Base-by-base conservation (phyloP, 148 eudicot species). In the Bassia scoparia region DNA sequence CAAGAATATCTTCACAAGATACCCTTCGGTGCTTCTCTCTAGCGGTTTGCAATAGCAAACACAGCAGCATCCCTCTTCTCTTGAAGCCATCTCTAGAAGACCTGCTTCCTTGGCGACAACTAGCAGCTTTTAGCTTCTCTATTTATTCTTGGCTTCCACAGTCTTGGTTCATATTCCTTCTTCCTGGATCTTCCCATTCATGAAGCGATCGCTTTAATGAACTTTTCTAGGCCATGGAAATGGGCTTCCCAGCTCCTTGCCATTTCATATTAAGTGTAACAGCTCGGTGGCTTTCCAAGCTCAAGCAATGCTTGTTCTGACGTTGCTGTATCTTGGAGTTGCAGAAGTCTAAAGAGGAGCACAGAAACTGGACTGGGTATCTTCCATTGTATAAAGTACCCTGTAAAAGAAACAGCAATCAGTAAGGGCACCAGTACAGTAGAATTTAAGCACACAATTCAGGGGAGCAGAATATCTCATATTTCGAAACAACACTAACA, bases 221-320 rank as follows among this genome's bases (percentile, higher is more conserved):
- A n/a, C 81, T 92, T 96, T 77, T 96, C 92, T 43, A 96, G 87
- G 67, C 99, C 99, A 74, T 96, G 87, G 81, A 96, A 96, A 79
- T 96, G 99, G 67, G 90, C 97, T 77, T 96, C 99, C 99, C 68
- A 96, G 88, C 83, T 92, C 96, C 96, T 83, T 92, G 84, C 99
- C 99, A 96, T 90, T 96, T 90, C 82, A 92, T 69, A 82, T 96
- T 96, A 14, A 96, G 86, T 74, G 96, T 85, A 35, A 92, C 74
- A n/a, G 97, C 95, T 43, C 97, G 89, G 73, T 86, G 89, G 78
- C 96, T 90, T 89, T 92, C 96, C 96, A 49, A 96, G 97, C 84
- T 96, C 99, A 70, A 97, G 89, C 82, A 96, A 96, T 79, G 99
- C 97, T 81, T 92, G n/a, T n/a, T 92, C 87, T 96, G 99, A 77